These are phyloP conservation scores for Ogataea naganishii DNA, from an alignment of 805 yeast genomes.

Conservation along the genomic window DNA sequence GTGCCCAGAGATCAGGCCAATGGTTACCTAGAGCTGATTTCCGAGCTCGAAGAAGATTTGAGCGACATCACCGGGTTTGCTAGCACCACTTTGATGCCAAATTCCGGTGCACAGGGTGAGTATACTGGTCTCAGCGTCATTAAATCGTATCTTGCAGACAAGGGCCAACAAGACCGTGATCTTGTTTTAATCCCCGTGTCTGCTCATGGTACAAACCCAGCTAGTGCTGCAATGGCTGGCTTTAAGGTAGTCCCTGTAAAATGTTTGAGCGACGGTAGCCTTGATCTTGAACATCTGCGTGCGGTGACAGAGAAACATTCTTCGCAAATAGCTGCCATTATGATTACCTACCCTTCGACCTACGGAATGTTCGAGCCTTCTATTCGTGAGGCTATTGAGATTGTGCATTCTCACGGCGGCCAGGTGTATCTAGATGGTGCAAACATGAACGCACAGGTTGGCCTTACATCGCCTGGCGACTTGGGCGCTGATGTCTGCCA, in stretches of 20 bases:
- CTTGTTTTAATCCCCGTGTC: constrained; percentile 92
- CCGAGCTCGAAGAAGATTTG: constrained; percentile 74
- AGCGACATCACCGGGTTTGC: constrained; percentile 91
- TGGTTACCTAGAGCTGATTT: constrained; percentile 72
- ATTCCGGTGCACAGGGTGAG: constrained; percentile 98
- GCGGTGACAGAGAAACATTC: constrained; percentile 64
- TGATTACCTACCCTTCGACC: constrained; percentile 97
- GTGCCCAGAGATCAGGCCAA: constrained; percentile 83
- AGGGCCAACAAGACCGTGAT: constrained; percentile 67
- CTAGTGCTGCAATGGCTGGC: constrained; percentile 97
- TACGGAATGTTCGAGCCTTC: constrained; percentile 95
- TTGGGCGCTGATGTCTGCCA: constrained; percentile 98
- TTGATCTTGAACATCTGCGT: constrained; percentile 70
- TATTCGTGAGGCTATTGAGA: constrained; percentile 74
- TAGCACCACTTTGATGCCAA: constrained; percentile 88
- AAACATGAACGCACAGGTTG: constrained; percentile 98
- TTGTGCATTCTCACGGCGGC: constrained; percentile 81
- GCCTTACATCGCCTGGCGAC: constrained; percentile 94
- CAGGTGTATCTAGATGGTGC: constrained; percentile 98
- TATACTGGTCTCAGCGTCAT: constrained; percentile 89
- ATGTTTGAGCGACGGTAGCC: constrained; percentile 77
- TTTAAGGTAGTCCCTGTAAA: constrained; percentile 88
- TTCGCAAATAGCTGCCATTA: constrained; percentile 73
- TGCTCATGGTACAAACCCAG: constrained; percentile 99
- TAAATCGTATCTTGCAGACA: constrained; percentile 60